Percentiles rank a stretch among this genome's conserved stretches.
Conservation (phyloP, 2,329 filamentous ascomycete genomes). For the Alternaria longipes region DNA sequence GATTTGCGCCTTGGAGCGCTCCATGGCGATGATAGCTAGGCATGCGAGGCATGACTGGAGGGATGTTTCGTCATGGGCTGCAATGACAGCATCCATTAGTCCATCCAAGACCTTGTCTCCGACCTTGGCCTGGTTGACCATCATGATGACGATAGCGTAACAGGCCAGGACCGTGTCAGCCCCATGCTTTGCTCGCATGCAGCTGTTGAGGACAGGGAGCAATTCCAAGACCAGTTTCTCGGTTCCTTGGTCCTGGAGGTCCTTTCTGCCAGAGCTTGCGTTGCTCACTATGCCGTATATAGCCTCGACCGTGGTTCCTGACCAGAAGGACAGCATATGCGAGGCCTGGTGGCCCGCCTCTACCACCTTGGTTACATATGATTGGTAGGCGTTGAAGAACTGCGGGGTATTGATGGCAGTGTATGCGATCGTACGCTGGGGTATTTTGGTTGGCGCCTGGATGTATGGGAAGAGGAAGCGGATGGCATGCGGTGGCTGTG, state of each 20-base stretch:
- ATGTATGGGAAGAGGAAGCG: slow-evolving; percentile 89
- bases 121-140: slow-evolving; percentile 83
- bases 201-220: slow-evolving; percentile 77
- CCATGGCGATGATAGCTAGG: slow-evolving; percentile 81
- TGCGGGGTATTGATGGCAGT: slow-evolving; percentile 79
- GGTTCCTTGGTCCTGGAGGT: slow-evolving; percentile 80
- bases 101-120: slow-evolving; percentile 82
- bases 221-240: slow-evolving; percentile 77
- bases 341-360: slow-evolving; percentile 77
- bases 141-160: slow-evolving; percentile 88
- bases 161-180: slow-evolving; percentile 84
- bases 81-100: slow-evolving; percentile 87
- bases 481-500: slow-evolving; percentile 76
- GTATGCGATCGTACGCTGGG: slow-evolving; percentile 83
- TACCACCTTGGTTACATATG: slow-evolving; percentile 79
- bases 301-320: slow-evolving; percentile 84
- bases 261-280: slow-evolving; percentile 76
- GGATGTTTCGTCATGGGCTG: slow-evolving; percentile 79
- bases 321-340: slow-evolving; percentile 88
- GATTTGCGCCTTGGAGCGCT: slow-evolving; percentile 74
- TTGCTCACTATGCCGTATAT: slow-evolving; percentile 83
- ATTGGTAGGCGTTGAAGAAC: slow-evolving; percentile 80
- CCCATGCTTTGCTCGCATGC: slow-evolving; percentile 76
- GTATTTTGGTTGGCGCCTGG: slow-evolving; percentile 76
- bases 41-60: slow-evolving; percentile 78